Conservation (phyloP, 1,139 yeast genomes). For the Zygoascus hellenicus region DNA sequence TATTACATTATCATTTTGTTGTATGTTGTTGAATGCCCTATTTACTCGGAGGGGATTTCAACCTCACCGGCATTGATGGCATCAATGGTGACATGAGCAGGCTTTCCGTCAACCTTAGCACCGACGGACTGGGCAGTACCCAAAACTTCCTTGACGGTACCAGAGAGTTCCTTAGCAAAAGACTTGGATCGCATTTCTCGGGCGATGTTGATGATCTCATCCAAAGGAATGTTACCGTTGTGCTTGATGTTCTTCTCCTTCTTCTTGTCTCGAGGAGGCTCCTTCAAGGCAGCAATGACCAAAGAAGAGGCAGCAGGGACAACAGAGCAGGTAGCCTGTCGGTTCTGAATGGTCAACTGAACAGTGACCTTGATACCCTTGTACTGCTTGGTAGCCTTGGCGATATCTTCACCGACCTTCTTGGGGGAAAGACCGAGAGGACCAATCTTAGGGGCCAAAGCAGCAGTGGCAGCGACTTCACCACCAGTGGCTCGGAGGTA, state of each 20-base stretch:
- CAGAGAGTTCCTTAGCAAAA: slow-evolving; percentile 94
- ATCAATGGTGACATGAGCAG: slow-evolving; percentile 96
- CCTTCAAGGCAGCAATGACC: slow-evolving; percentile 98
- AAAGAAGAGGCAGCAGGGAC: slow-evolving; percentile 99
- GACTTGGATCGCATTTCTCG: slow-evolving; percentile 97
- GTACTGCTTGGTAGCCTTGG: slow-evolving; percentile 99
- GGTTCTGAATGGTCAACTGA: slow-evolving; percentile 97
- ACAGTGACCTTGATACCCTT: slow-evolving; percentile 99
- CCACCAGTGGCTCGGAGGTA: slow-evolving; percentile 99
- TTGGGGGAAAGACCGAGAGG: slow-evolving; percentile 99
- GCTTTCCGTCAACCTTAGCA: slow-evolving; percentile 97
- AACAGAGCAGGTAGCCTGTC: slow-evolving; percentile 99
- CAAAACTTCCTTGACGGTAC: slow-evolving; percentile 96
- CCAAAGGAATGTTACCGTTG: slow-evolving; percentile 97
- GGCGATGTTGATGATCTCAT: slow-evolving; percentile 95
- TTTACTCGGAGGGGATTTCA: slow-evolving; percentile 48
- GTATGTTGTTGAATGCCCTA: slow-evolving; percentile 7
- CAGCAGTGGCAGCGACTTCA: slow-evolving; percentile 99
- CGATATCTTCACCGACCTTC: slow-evolving; percentile 99
- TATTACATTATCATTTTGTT: slow-evolving; percentile 10
- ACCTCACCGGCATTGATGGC: slow-evolving; percentile 81
- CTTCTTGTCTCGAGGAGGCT: slow-evolving; percentile 99
- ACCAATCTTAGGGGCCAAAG: slow-evolving; percentile 99
- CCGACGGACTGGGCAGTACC: slow-evolving; percentile 99
- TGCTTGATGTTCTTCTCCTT: slow-evolving; percentile 99